Conservation (phyloP, 106 monocot genomes). For the Phalaenopsis aphrodite region DNA sequence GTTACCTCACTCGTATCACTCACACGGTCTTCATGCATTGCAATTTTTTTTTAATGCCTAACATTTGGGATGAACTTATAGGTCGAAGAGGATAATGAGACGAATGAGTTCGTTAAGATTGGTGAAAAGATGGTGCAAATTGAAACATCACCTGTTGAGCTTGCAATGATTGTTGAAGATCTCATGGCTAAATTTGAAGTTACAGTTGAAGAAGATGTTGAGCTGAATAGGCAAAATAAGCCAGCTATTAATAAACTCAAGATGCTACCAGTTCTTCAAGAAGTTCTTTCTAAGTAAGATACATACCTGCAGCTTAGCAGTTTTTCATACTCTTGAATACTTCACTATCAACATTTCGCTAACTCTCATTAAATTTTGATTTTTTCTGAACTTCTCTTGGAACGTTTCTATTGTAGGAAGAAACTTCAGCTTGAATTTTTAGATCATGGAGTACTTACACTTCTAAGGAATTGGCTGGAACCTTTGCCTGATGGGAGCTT, state of each 20-base stretch:
- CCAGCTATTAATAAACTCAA: slow-evolving; percentile 90
- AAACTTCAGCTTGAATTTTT: slow-evolving; percentile 83
- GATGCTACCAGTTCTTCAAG: slow-evolving; percentile 79
- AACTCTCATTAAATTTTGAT: background rate
- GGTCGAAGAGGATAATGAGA: slow-evolving; percentile 94
- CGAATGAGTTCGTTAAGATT: slow-evolving; percentile 57
- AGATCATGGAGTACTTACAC: slow-evolving; percentile 90
- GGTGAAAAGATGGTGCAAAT: slow-evolving; percentile 92
- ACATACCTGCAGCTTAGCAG: background rate
- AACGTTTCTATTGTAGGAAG: slow-evolving; percentile 44
- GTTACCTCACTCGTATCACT: too few species aligned
- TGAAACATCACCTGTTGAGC: slow-evolving; percentile 77
- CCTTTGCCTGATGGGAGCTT: slow-evolving; percentile 97
- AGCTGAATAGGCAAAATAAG: slow-evolving; percentile 79
- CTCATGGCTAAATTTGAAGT: slow-evolving; percentile 98
- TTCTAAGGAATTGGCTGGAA: slow-evolving; percentile 96
- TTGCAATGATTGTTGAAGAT: slow-evolving; percentile 78
- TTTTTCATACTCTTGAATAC: background rate
- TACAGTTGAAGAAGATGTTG: slow-evolving; percentile 97
- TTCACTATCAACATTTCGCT: background rate
- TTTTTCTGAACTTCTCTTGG: background rate
- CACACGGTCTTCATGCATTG: background rate
- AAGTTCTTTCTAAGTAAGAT: slow-evolving; percentile 91
- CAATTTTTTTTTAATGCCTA: background rate
- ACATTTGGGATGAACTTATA: slow-evolving; percentile 12